phyloP scores from a whole-genome alignment of 2,329 filamentous ascomycete species.

The Sphaerulina vaccinii region DNA sequence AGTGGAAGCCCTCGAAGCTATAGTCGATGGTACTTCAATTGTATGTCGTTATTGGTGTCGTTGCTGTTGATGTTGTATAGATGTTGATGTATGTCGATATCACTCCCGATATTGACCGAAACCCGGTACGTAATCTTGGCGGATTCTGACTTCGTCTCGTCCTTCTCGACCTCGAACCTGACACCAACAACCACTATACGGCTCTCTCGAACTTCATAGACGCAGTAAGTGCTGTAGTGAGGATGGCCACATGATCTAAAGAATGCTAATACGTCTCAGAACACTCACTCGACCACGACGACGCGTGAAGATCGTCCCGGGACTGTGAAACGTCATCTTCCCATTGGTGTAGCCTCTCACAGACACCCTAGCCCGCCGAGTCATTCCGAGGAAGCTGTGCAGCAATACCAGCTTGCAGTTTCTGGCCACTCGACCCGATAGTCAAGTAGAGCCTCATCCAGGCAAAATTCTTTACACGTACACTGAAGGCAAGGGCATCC shows the following conservation, averaged over 20 bases:
- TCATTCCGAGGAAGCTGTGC: not conserved
- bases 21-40: conserved; percentile 1
- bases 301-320: not conserved
- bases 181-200: not conserved
- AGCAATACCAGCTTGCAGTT: not conserved
- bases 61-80: not conserved
- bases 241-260: too few relatives aligned
- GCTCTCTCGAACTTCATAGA: not conserved
- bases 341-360: not conserved
- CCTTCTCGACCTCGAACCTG: not conserved
- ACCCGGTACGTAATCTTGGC: not conserved
- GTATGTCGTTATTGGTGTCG: not conserved
- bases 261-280: not conserved
- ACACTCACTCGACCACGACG: not conserved
- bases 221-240: too few relatives aligned
- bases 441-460: not conserved
- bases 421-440: not conserved
- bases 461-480: not conserved
- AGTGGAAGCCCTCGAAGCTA: conserved; percentile 26
- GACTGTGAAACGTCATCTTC: not conserved
- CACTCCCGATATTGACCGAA: too few relatives aligned
- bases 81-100: not conserved
- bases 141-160: not conserved
- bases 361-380: not conserved
- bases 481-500: not conserved